These are phyloP conservation scores for Sphaerostilbella broomeana DNA, from an alignment of 2,329 filamentous ascomycete species.

Conservation along the genomic window DNA sequence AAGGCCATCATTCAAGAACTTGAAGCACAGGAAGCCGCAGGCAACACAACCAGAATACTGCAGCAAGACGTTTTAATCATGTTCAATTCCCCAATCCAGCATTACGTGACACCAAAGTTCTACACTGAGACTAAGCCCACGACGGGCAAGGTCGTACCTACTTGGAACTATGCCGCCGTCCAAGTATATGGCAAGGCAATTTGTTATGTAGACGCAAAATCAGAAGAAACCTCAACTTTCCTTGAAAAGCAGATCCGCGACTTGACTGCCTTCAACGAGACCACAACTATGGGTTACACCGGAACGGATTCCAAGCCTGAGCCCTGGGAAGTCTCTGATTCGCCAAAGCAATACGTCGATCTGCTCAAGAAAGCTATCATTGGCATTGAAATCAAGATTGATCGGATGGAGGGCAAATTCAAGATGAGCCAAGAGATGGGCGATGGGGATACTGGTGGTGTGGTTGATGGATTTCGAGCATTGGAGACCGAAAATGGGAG, in stretches of 20 bases:
- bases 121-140: constrained; percentile 58
- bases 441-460: constrained; percentile 47
- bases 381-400: constrained; percentile 53
- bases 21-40: constrained; percentile 2
- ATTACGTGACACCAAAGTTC: constrained; percentile 64
- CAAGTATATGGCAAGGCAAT: constrained; percentile 55
- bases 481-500: constrained; percentile 26
- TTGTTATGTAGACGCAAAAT: constrained; percentile 45
- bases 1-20: constrained; percentile 51
- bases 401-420: constrained; percentile 52
- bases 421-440: constrained; percentile 61
- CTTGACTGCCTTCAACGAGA: constrained; percentile 46
- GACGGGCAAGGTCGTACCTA: constrained; percentile 61
- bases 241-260: constrained; percentile 47
- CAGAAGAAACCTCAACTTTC: constrained; percentile 39
- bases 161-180: constrained; percentile 63
- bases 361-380: constrained; percentile 53
- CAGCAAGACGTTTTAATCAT: constrained; percentile 54
- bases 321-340: constrained; percentile 53
- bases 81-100: constrained; percentile 52
- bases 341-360: constrained; percentile 49
- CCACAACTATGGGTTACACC: constrained; percentile 49
- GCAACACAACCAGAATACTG: constrained; percentile 18
- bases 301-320: constrained; percentile 20
- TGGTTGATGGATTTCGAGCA: constrained; percentile 48